Evolutionary conservation across 176 grass and related monocot genomes (phyloP).

Genomic region (Elymus sibiricus): DNA sequence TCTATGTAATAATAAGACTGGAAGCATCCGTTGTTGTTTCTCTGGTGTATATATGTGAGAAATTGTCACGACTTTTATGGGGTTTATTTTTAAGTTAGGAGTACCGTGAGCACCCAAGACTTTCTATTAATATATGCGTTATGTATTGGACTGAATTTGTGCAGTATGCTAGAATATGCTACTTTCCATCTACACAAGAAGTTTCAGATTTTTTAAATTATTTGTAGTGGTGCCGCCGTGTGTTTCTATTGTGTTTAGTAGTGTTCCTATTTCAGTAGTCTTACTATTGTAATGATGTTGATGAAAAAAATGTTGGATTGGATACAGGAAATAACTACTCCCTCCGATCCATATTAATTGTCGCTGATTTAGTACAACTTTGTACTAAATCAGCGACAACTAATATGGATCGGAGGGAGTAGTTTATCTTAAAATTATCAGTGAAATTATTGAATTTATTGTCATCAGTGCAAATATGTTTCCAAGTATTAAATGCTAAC

Average conservation of each 20-base stretch:
- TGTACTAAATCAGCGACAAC: too few species aligned
- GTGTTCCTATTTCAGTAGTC: neutral
- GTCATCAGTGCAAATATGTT: neutral
- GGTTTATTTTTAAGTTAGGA: neutral
- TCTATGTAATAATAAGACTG: neutral
- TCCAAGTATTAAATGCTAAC: constrained; percentile 10
- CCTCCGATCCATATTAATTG: too few species aligned
- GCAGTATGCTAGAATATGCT: too few species aligned
- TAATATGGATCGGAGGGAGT: too few species aligned
- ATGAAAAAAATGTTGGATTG: neutral
- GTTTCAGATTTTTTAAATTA: too few species aligned
- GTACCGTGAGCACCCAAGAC: neutral
- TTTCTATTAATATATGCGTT: neutral
- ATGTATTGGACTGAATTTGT: too few species aligned
- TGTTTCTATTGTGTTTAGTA: too few species aligned
- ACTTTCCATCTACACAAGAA: too few species aligned
- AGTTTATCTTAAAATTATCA: neutral
- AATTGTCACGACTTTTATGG: neutral
- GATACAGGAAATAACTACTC: neutral
- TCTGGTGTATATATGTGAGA: neutral
- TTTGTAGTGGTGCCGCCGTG: too few species aligned
- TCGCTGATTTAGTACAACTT: too few species aligned
- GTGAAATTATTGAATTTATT: neutral
- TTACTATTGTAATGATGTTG: neutral
- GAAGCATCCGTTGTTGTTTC: neutral